Percentiles rank a stretch among this genome's conserved stretches.
Evolutionary conservation across 2,329 filamentous ascomycete species (phyloP).

Genomic region (Alternaria brassicae): DNA sequence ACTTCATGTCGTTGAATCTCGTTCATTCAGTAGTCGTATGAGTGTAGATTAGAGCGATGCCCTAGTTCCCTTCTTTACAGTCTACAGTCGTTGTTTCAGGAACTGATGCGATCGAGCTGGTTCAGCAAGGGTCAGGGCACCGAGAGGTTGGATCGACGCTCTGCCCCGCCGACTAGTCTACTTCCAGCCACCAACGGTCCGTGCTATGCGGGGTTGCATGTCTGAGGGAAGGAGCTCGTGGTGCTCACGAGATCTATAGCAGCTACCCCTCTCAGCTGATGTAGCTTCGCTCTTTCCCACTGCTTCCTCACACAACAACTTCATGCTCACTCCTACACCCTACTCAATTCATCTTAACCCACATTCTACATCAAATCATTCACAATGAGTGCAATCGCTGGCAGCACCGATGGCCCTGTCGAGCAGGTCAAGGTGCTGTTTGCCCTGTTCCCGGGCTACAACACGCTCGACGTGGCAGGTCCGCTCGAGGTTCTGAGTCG

Average conservation of each 20-base stretch:
- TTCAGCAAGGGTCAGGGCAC: slow-evolving; percentile 18
- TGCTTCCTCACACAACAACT: slow-evolving; percentile 28
- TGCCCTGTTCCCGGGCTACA: slow-evolving; percentile 63
- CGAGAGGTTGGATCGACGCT: slow-evolving; percentile 22
- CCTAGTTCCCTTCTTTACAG: neutral
- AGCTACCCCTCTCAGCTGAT: slow-evolving; percentile 34
- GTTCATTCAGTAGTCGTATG: neutral
- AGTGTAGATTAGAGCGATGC: neutral
- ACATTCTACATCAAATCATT: slow-evolving; percentile 29
- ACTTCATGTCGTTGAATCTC: neutral
- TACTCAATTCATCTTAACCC: slow-evolving; percentile 26
- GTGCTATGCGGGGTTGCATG: slow-evolving; percentile 35
- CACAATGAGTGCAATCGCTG: slow-evolving; percentile 52
- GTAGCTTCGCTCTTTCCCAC: slow-evolving; percentile 19
- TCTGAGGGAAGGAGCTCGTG: slow-evolving; percentile 33
- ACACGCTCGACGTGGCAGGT: slow-evolving; percentile 64
- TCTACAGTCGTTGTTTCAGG: slow-evolving; percentile 14
- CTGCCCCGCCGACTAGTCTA: slow-evolving; percentile 27
- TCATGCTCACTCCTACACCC: slow-evolving; percentile 23
- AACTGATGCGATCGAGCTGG: slow-evolving; percentile 15
- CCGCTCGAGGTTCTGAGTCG: slow-evolving; percentile 65
- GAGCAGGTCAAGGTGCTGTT: slow-evolving; percentile 70
- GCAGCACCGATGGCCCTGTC: slow-evolving; percentile 53
- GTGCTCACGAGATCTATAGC: slow-evolving; percentile 30
- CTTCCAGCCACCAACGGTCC: slow-evolving; percentile 22